A percentile compares a stretch with the other conserved stretches of the same genome.
phyloP scores from a whole-genome alignment of 1,284 basidiomycete species.

The Fomitiporia mediterranea region DNA sequence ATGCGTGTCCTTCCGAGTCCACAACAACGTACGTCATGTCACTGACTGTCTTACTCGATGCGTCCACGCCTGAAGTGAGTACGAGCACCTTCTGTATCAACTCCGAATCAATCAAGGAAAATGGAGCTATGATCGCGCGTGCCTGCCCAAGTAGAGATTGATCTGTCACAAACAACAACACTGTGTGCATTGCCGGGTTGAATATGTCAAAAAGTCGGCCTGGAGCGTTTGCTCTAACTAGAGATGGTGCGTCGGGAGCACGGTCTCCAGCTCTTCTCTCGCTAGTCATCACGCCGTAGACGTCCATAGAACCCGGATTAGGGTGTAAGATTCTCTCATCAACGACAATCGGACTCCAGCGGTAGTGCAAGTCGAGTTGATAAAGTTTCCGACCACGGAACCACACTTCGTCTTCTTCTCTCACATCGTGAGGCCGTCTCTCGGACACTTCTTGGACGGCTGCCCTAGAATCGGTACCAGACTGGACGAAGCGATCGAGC shows the following conservation, averaged over 20 bases:
- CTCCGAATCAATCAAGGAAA: background rate
- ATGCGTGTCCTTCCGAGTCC: conserved; percentile 35
- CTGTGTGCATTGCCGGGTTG: conserved; percentile 20
- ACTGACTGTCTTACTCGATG: background rate
- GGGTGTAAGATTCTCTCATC: conserved; percentile 18
- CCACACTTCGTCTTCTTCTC: background rate
- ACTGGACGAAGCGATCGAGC: no score
- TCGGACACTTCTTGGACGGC: no score
- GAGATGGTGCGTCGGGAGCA: conserved; percentile 22
- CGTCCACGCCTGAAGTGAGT: background rate
- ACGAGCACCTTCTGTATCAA: background rate
- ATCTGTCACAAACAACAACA: conserved; percentile 15
- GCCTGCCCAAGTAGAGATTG: background rate
- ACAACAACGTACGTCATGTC: conserved; percentile 31
- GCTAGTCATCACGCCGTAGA: conserved; percentile 6
- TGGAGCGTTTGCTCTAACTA: background rate
- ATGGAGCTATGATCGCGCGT: no score
- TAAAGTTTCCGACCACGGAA: conserved; percentile 15
- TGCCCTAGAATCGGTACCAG: no score
- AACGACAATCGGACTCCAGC: conserved; percentile 23
- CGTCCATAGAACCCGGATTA: background rate
- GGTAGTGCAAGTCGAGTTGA: conserved; percentile 24
- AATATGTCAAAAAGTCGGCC: conserved; percentile 22
- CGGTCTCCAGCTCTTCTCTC: conserved; percentile 21
- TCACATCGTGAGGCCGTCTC: background rate